Conservation (phyloP, 805 yeast genomes). For the Vanderwaltozyma polyspora region DNA sequence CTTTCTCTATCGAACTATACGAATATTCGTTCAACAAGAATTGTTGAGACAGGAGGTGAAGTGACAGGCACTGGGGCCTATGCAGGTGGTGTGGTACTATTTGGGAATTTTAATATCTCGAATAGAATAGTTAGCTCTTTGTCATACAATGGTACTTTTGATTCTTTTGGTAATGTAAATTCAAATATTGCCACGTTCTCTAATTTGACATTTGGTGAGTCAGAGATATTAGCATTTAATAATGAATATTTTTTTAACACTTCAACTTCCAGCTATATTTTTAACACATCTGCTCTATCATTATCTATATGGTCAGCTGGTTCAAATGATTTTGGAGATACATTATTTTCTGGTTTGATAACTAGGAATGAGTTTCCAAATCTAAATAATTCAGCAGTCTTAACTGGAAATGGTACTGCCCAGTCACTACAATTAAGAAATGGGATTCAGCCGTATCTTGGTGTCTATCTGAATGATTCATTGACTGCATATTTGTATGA, state of each 20-base stretch:
- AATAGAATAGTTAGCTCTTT: slow-evolving; percentile 6
- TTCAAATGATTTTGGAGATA: slow-evolving; percentile 22
- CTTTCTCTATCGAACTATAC: slow-evolving; percentile 20
- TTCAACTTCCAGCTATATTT: slow-evolving; percentile 10
- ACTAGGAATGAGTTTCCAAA: slow-evolving; percentile 7
- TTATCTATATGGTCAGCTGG: slow-evolving; percentile 20
- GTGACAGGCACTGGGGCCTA: slow-evolving; percentile 11
- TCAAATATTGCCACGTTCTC: slow-evolving; percentile 4
- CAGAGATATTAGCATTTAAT: slow-evolving; percentile 18
- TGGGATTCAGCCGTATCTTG: slow-evolving; percentile 20
- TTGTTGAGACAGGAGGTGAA: slow-evolving; percentile 8
- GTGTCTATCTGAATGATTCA: slow-evolving; percentile 37
- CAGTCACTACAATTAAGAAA: background rate
- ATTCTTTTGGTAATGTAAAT: slow-evolving; percentile 5
- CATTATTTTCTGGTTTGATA: slow-evolving; percentile 27
- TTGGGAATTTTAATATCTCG: slow-evolving; percentile 13
- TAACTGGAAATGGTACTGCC: slow-evolving; percentile 10
- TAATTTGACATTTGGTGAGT: slow-evolving; percentile 13
- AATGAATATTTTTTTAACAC: slow-evolving; percentile 23
- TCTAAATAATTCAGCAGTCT: slow-evolving; percentile 12
- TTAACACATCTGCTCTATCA: slow-evolving; percentile 18
- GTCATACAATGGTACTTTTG: slow-evolving; percentile 17
- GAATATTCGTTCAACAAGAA: slow-evolving; percentile 6
- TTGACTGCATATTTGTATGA: slow-evolving; percentile 45
- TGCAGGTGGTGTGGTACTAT: slow-evolving; percentile 29